Evolutionary conservation across 805 yeast species (phyloP).

Genomic region (Kuraishia piskuri): DNA sequence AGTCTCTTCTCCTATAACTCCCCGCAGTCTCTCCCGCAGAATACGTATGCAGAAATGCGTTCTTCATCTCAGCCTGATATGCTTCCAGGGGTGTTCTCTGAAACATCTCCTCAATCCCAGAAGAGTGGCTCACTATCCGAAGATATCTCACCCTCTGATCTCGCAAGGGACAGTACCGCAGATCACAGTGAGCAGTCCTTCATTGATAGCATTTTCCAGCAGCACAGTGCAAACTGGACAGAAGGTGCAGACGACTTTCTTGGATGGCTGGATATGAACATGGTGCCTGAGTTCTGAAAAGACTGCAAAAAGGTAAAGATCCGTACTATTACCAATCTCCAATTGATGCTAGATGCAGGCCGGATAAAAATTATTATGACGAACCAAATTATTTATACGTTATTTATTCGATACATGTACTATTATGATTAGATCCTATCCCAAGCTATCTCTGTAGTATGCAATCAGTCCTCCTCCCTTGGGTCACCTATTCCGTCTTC

Average conservation of each 20-base stretch:
- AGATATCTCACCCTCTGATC: neutral
- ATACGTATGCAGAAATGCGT: neutral
- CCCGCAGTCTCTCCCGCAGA: neutral
- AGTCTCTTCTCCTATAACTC: neutral
- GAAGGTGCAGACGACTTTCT: conserved; percentile 81
- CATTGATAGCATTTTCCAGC: conserved; percentile 57
- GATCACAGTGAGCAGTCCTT: conserved; percentile 17
- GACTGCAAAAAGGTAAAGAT: neutral
- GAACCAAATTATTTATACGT: neutral
- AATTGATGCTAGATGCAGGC: neutral
- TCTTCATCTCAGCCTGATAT: neutral
- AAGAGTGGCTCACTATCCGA: neutral
- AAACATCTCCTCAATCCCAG: neutral
- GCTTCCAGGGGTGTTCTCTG: neutral
- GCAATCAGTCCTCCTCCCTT: conserved; percentile 51
- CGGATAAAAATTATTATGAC: neutral
- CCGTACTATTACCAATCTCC: neutral
- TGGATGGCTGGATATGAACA: conserved; percentile 88
- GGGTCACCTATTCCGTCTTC: conserved; percentile 98
- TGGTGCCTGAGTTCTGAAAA: conserved; percentile 49
- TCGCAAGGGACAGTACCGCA: neutral
- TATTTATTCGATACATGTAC: neutral
- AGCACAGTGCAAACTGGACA: conserved; percentile 79
- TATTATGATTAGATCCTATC: neutral
- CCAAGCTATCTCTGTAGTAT: neutral